Evolutionary conservation across 169 alveolate species (phyloP).

Genomic region (Cryptosporidium xiaoi): DNA sequence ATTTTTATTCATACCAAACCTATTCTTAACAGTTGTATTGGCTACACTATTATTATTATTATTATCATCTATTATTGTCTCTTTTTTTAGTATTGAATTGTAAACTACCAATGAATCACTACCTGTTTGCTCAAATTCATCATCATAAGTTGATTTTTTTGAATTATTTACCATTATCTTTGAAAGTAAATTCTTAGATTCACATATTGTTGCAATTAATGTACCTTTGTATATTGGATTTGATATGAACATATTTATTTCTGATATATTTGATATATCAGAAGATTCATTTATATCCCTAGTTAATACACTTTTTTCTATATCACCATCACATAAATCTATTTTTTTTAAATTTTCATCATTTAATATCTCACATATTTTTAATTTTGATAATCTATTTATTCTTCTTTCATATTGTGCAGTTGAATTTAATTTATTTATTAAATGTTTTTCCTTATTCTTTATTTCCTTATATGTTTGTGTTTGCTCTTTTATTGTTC

Average conservation of each 20-base stretch:
- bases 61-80: slow-evolving; percentile 1
- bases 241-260: slow-evolving; percentile 28
- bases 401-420: slow-evolving; percentile 35
- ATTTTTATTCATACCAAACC: no score
- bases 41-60: neutral
- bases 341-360: neutral
- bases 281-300: slow-evolving; percentile 24
- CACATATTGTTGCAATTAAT: slow-evolving; percentile 34
- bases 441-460: neutral
- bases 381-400: slow-evolving; percentile 12
- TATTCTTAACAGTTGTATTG: no score
- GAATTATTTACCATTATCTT: slow-evolving; percentile 38
- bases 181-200: slow-evolving; percentile 35
- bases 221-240: slow-evolving; percentile 45
- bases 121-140: slow-evolving; percentile 59
- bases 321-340: slow-evolving; percentile 9
- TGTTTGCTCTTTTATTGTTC: slow-evolving; percentile 36
- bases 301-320: slow-evolving; percentile 21
- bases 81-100: slow-evolving; percentile 40
- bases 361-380: slow-evolving; percentile 33
- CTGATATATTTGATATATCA: slow-evolving; percentile 19
- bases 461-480: neutral
- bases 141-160: slow-evolving; percentile 33
- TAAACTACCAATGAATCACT: slow-evolving; percentile 31
- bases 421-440: slow-evolving; percentile 21